Base-by-base conservation (phyloP, 257 asterid species). In the Lycium ferocissimum region DNA sequence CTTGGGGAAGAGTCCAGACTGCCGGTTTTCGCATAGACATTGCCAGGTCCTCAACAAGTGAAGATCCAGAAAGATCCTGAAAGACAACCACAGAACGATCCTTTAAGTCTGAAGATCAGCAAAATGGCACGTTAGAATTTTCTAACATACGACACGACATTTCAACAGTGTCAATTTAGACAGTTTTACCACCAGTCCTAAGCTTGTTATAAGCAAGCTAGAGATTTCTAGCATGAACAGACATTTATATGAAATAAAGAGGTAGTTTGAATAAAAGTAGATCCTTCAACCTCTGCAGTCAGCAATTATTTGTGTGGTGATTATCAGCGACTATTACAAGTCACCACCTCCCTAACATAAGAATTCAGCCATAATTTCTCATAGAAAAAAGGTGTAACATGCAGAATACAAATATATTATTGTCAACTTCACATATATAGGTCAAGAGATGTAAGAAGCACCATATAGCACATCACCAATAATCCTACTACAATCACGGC, bases 31-130 rank as follows among this genome's bases (percentile, higher is more conserved):
- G 92, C 70, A 97, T 87, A 81, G 93, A 90, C 82, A 92, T 56
- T 10, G 92, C 89, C 93, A 95, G 90, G 84, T 93, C 91, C 86
- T 38, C 76, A 53, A 89, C 72, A 70, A 97, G 70, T 14, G 95
- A 86, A 67, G 92, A 87, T 86, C 98, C 99, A 82, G 95, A 81
- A 85, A 89, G 88, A 76, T 92, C 98, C 99, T 97, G 90, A 85
- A 73, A 80, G 71, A 47, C 66, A 33, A 78, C 49, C 82, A 78
- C 66, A 53, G 7, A 78, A 45, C 7, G 66, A 53, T 78, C 18
- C 61, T 71, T 54, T 13, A 78, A 78, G 17, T 78, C 7, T 78
- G 63, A 33, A 53, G 82, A 54, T 53, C 66, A 53, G 65, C 17
- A 78, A 37, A 72, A 78, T 53, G 66, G 15, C 61, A 53, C 66